Conservation (phyloP, 768 basidiomycete species). For the Lentinula guzmanii region DNA sequence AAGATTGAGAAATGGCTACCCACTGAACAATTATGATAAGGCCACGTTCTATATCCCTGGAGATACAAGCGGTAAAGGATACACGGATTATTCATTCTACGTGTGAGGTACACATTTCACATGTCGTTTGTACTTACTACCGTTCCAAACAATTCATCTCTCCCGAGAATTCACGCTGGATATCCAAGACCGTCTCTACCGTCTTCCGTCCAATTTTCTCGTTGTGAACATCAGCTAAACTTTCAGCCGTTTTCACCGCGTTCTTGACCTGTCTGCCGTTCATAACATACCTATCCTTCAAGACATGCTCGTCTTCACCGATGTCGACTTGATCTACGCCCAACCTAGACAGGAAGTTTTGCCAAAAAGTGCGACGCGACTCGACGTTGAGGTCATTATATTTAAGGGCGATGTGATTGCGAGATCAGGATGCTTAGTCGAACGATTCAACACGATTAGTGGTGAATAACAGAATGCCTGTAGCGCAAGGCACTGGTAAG, state of each 20-base stretch:
- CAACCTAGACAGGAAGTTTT: slow-evolving; percentile 4
- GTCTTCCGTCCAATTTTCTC: slow-evolving; percentile 22
- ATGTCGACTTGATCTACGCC: slow-evolving; percentile 2
- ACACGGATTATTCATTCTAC: slow-evolving; percentile 26
- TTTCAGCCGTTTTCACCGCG: slow-evolving; percentile 13
- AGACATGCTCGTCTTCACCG: slow-evolving; percentile 6
- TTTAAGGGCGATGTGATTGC: slow-evolving; percentile 17
- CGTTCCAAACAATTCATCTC: not conserved
- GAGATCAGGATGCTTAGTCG: slow-evolving; percentile 31
- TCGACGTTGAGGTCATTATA: not conserved
- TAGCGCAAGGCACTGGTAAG: not conserved
- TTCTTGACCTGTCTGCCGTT: slow-evolving; percentile 15
- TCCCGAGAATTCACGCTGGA: slow-evolving; percentile 27
- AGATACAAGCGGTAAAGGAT: slow-evolving; percentile 16
- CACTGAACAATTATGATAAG: slow-evolving; percentile 16
- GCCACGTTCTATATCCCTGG: slow-evolving; percentile 14
- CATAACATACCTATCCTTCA: slow-evolving; percentile 5
- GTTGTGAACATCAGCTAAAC: slow-evolving; percentile 14
- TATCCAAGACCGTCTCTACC: slow-evolving; percentile 25
- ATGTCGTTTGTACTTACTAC: too few relatives aligned
- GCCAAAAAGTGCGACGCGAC: not conserved
- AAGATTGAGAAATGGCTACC: slow-evolving; percentile 16
- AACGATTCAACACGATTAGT: slow-evolving; percentile 29
- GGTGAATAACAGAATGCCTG: slow-evolving; percentile 31
- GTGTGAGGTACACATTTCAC: not conserved